Evolutionary conservation across 352 stramenopile species (phyloP).

Genomic region (Phytopythium chamaehyphon): DNA sequence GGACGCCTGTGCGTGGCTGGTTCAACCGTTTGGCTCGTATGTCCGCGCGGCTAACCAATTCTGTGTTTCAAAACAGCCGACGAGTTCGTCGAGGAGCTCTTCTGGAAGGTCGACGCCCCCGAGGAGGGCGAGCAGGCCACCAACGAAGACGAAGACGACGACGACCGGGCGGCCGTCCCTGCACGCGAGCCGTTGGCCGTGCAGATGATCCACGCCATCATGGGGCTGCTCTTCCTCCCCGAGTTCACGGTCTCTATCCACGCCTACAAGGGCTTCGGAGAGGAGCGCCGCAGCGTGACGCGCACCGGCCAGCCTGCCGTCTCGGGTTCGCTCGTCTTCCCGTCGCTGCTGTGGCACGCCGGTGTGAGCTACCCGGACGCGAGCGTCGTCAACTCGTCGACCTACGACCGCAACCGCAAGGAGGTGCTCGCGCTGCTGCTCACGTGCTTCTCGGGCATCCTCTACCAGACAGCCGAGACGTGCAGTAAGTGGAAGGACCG

Average conservation of each 20-base stretch:
- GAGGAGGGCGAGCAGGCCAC: constrained; percentile 8
- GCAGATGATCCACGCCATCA: constrained; percentile 81
- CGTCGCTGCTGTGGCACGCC: constrained; percentile 73
- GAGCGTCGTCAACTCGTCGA: constrained; percentile 56
- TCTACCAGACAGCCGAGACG: constrained; percentile 92
- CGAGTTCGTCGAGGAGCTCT: constrained; percentile 80
- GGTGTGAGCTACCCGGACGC: constrained; percentile 80
- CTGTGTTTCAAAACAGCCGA: too few species aligned
- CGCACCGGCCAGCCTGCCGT: constrained; percentile 38
- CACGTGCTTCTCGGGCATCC: constrained; percentile 93
- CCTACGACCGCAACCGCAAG: constrained; percentile 93
- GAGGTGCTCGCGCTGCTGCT: constrained; percentile 95
- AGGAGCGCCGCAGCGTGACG: constrained; percentile 64
- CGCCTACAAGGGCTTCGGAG: constrained; percentile 75
- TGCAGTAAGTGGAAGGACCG: constrained; percentile 90
- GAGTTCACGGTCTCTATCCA: constrained; percentile 86
- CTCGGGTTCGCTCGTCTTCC: constrained; percentile 50
- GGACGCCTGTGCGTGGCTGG: constrained; percentile 37
- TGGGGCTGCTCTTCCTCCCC: constrained; percentile 81
- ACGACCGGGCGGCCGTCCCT: constrained; percentile 8
- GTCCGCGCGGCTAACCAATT: too few species aligned
- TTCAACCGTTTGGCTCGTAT: too few species aligned
- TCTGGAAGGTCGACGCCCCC: constrained; percentile 54
- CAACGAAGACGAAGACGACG: constrained; percentile 21
- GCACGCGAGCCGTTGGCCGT: constrained; percentile 47